These are phyloP conservation scores for Exserohilum rostratum DNA, from an alignment of 2,329 filamentous ascomycete genomes.

Conservation along the genomic window DNA sequence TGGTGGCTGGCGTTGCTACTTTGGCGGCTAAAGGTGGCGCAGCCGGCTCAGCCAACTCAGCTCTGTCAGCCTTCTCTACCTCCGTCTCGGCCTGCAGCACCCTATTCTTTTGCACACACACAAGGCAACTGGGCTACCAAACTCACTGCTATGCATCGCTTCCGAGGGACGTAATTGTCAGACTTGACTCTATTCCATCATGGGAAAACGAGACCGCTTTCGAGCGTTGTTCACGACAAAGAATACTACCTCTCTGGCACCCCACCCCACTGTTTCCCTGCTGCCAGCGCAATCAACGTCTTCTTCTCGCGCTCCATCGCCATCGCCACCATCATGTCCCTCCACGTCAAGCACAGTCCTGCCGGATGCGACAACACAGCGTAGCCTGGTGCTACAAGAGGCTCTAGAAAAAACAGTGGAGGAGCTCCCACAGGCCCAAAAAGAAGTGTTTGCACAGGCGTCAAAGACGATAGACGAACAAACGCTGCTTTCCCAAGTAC, in stretches of 20 bases:
- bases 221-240: constrained; percentile 3
- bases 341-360: not conserved
- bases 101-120: too few species aligned
- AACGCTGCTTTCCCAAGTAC: constrained; percentile 12
- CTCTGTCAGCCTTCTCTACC: too few species aligned
- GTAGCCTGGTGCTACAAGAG: constrained; percentile 9
- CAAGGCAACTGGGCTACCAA: too few species aligned
- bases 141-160: too few species aligned
- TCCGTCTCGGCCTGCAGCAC: too few species aligned
- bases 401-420: constrained; percentile 14
- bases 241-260: not conserved
- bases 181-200: not conserved
- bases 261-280: not conserved
- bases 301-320: not conserved
- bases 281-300: not conserved
- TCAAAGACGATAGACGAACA: constrained; percentile 11
- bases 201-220: constrained; percentile 8
- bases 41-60: too few species aligned
- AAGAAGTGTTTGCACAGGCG: constrained; percentile 19
- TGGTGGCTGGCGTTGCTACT: too few species aligned
- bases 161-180: too few species aligned
- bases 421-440: constrained; percentile 17
- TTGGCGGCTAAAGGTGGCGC: too few species aligned
- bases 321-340: not conserved
- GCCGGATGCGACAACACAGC: not conserved